Percentiles rank a stretch among this genome's conserved stretches.
These are phyloP conservation scores for Penicillium manginii DNA, from an alignment of 495 filamentous ascomycete species.

Conservation along the genomic window DNA sequence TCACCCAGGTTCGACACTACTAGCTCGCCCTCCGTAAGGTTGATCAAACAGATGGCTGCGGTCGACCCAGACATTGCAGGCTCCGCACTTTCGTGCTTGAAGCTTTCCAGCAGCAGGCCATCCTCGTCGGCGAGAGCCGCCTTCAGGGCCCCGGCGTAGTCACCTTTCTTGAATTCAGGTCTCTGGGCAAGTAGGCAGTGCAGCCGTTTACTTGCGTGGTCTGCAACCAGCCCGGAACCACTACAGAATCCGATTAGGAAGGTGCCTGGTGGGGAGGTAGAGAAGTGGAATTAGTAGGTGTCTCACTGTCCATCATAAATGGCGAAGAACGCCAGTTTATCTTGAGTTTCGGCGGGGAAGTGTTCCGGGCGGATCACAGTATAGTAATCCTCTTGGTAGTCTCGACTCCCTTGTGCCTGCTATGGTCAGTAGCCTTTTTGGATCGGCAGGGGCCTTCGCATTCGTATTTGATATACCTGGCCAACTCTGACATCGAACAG, in stretches of 20 bases:
- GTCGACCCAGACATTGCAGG: constrained; percentile 42
- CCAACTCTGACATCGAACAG: constrained; percentile 41
- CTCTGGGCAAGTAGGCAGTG: constrained; percentile 33
- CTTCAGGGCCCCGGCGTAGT: constrained; percentile 40
- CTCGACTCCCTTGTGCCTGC: constrained; percentile 38
- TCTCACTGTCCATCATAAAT: constrained; percentile 49
- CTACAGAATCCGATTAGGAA: constrained; percentile 23
- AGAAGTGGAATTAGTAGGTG: neutral
- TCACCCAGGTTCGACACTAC: constrained; percentile 46
- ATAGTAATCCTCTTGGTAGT: constrained; percentile 39
- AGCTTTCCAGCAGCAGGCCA: constrained; percentile 34
- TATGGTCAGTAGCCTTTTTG: neutral
- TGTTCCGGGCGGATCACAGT: constrained; percentile 35
- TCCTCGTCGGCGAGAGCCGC: constrained; percentile 44
- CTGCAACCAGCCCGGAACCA: constrained; percentile 39
- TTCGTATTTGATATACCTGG: constrained; percentile 24
- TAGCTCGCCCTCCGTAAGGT: constrained; percentile 40
- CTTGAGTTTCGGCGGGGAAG: constrained; percentile 32
- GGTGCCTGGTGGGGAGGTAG: neutral
- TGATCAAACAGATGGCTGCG: constrained; percentile 40
- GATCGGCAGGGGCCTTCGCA: neutral
- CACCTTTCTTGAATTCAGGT: constrained; percentile 35
- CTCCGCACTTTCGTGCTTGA: constrained; percentile 30
- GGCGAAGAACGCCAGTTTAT: constrained; percentile 44
- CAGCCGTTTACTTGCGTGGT: constrained; percentile 38